Base-by-base conservation (phyloP, 1,284 basidiomycete genomes). In the Cerioporus squamosus region DNA sequence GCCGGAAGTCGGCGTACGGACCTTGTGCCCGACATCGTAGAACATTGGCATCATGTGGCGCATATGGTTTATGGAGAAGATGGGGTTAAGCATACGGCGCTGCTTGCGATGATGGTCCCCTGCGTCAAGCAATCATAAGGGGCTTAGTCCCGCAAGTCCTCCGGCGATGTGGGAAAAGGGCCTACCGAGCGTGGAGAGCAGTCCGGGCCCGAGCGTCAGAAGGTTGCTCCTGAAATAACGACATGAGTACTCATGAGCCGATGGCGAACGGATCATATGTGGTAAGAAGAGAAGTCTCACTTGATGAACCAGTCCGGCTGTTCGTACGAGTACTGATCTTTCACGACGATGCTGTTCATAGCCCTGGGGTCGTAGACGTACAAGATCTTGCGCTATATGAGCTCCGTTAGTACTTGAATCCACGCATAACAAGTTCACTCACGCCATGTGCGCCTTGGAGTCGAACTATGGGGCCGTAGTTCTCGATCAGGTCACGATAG, bases 311-410 rank as follows among this genome's bases (percentile, higher is more conserved):
- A 64, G 50, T 61, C 57, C 1, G 63, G 60, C 55, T 72, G 68
- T 26, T 73, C 70, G 55, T 71, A 75, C 26, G 62, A 60, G 42
- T 71, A 62, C 47, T 72, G 70, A 31, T 76, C 74, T 52, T 74
- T 75, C 29, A 73, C 65, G 5, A 75, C 44, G 18, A 76, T 68
- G 42, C 65, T 68, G 26, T 72, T 66, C 52, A 73, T 62, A 1
- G 72, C 72, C 24, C 53, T 48, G 2, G 72, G 70, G 46, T 74
- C 71, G 44, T 62, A 66, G 9, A 71, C 61, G 38, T 67, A 68
- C 14, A 73, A 62, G 24, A 66, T 60, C 31, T 64, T 64, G 44
- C 61, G 65, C 70, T 72, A 17, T 4, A 4, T 22, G 12, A 4
- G 15, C 24, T 20, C 23, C 8, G 20, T 53, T 4, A 55, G 18